Base-by-base conservation (phyloP, 768 basidiomycete genomes). In the Mycena rosella region DNA sequence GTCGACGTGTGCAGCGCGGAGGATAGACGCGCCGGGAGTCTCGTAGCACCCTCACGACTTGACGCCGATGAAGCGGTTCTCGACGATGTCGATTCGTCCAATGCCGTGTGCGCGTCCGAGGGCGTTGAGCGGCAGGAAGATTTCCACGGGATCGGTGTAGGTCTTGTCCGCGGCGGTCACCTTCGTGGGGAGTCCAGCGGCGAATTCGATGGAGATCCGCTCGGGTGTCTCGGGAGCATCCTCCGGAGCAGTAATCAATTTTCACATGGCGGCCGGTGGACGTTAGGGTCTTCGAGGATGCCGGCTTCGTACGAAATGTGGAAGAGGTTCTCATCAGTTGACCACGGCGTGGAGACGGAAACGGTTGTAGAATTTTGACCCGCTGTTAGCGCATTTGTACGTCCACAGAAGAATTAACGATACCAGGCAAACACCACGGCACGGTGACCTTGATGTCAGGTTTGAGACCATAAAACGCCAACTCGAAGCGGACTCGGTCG, bases 291-390 rank as follows among this genome's bases (percentile, higher is more conserved):
- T 80, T 99, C 98, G 70, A 99, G 90, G 79, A 99, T 99, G 49
- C 97, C 98, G 14, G 98, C 97, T 81, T 99, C 98, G 83, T 98
- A 99, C 20, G 98, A 99, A 82, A 99, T 99, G 85, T 99, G 98
- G 91, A 97, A 98, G 54, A 99, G 87, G 84, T 99, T 99, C 83
- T 99, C 98, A 78, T 99, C 97, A 8, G 98, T 99, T 3, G 97
- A 98, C 98, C 98, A 99, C 40, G 98, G 97, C 83, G 99, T 98
- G 61, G 96, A 88, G 14, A 93, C 88, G 88, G 83, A 99, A 99
- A 65, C 96, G 95, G 81, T 97, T 87, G 87, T 98, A 99, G 84
- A 99, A 99, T 75, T 91, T 97, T 93, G 68, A n/a, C 17, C 15
- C 44, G 18, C 60, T 11, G 29, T 51, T 29, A 69, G 49, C 34